Conservation (phyloP, 768 basidiomycete species). For the Leccinum variicolor region DNA sequence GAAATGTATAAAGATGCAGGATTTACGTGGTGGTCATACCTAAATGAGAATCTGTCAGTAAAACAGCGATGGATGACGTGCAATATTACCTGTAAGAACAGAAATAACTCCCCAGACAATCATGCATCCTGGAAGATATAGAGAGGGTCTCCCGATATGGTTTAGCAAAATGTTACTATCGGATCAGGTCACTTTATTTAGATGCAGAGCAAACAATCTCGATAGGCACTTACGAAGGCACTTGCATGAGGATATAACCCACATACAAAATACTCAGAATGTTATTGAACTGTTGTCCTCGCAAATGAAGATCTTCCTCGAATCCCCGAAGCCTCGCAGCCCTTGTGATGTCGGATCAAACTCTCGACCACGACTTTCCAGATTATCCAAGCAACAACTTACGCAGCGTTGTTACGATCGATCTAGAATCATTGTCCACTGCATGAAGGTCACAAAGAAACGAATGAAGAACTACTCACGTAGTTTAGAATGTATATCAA, state of each 20-base stretch:
- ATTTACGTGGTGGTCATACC: conserved; percentile 41
- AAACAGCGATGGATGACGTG: neutral
- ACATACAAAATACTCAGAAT: conserved; percentile 66
- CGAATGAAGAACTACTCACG: conserved; percentile 18
- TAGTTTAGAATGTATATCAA: conserved; percentile 36
- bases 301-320: conserved; percentile 60
- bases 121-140: conserved; percentile 68
- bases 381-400: conserved; percentile 16
- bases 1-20: neutral
- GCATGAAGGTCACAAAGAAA: neutral
- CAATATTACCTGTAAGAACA: conserved; percentile 44
- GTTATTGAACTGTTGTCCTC: conserved; percentile 62
- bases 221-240: conserved; percentile 56
- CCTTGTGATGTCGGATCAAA: conserved; percentile 31
- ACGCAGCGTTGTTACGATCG: conserved; percentile 72
- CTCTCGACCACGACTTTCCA: neutral
- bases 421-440: conserved; percentile 36
- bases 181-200: neutral
- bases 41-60: conserved; percentile 10
- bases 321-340: conserved; percentile 73
- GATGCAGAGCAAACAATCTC: neutral
- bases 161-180: conserved; percentile 69
- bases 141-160: conserved; percentile 62
- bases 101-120: conserved; percentile 66
- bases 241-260: conserved; percentile 77